phyloP scores from a whole-genome alignment of 192 early-diverging fungal species.

The Kappamyces sp. region DNA sequence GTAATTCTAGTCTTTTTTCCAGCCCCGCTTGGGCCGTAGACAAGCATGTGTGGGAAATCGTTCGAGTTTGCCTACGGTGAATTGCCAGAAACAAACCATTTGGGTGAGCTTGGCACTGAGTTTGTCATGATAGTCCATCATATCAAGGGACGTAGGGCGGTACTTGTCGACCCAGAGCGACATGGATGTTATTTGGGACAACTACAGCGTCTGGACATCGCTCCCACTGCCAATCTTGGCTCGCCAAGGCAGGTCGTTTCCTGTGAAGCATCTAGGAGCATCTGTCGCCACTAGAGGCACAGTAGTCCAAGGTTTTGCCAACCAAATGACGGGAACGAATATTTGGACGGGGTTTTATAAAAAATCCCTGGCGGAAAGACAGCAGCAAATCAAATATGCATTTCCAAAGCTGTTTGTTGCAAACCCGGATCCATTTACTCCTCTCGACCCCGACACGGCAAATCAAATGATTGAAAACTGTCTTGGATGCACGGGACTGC shows the following conservation, averaged over 20 bases:
- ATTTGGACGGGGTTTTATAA: slow-evolving; percentile 75
- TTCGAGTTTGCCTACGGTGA: slow-evolving; percentile 40
- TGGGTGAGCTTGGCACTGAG: slow-evolving; percentile 68
- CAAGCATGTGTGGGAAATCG: slow-evolving; percentile 91
- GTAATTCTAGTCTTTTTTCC: slow-evolving; percentile 95
- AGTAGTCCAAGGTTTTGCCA: no score
- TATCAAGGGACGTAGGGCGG: slow-evolving; percentile 73
- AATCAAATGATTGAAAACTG: slow-evolving; percentile 79
- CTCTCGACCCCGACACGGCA: slow-evolving; percentile 59
- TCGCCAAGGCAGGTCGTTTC: no score
- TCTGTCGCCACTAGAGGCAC: no score
- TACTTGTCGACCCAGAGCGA: slow-evolving; percentile 92
- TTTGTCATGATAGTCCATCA: slow-evolving; percentile 74
- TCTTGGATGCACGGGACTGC: slow-evolving; percentile 64
- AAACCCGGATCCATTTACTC: slow-evolving; percentile 53
- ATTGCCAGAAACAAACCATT: slow-evolving; percentile 46
- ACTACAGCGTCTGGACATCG: no score
- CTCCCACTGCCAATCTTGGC: no score
- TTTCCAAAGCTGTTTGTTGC: slow-evolving; percentile 52
- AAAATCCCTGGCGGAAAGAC: slow-evolving; percentile 64
- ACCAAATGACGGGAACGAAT: slow-evolving; percentile 4
- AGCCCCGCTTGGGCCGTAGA: slow-evolving; percentile 93
- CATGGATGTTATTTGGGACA: neutral
- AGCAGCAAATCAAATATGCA: slow-evolving; percentile 53
- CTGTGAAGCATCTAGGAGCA: no score